Evolutionary conservation across 2,329 filamentous ascomycete species (phyloP), one percentile per base, ranked within the genome.

Genomic region (Lecanicillium sp.): DNA sequence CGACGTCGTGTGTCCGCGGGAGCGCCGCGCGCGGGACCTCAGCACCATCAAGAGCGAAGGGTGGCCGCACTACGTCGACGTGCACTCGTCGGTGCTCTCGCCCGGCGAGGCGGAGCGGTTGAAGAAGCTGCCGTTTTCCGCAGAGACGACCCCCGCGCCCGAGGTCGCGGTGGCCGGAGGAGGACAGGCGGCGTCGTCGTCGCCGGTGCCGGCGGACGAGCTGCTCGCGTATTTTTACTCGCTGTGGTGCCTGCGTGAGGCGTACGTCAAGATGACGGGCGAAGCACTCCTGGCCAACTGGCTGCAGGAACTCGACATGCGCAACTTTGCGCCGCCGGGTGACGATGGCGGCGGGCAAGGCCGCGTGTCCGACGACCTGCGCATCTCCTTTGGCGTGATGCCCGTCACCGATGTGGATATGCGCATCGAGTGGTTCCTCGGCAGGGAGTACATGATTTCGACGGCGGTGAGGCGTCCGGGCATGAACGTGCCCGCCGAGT

Each of bases 261-360:
- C 84, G 1, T 89, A 86, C 55, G 79, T 89, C 59, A 90, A 89
- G 72, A 79, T 90, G 64, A 84, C 83, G 20, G 85, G 85, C 18
- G 83, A 89, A 51, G 85, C 83, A 1, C 66, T 90, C 42, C 66
- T 88, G 8, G 85, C 85, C 0, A 66, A 68, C 4, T 90, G 85
- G 85, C 66, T 90, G 35, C 65, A 65, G 36, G 74, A 83, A 36
- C 63, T 89, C 8, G 81, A 88, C 50, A 86, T 90, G 53, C 65
- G 69, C 42, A 63, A 69, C 35, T 82, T 86, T 37, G 64, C 67
- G 36, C 72, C 79, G 35, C 79, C 81, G 4, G 55, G 55, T 52
- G n/a, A 31, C 33, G 32, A 33, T 35, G 8, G 45, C 44, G 11
- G 44, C 44, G 10, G 45, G 25, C 5, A 37, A 25, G 22, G 22